Evolutionary conservation across 176 grass and related monocot species (phyloP), one percentile per base, ranked within the genome.

Genomic region (Triticum monococcum): DNA sequence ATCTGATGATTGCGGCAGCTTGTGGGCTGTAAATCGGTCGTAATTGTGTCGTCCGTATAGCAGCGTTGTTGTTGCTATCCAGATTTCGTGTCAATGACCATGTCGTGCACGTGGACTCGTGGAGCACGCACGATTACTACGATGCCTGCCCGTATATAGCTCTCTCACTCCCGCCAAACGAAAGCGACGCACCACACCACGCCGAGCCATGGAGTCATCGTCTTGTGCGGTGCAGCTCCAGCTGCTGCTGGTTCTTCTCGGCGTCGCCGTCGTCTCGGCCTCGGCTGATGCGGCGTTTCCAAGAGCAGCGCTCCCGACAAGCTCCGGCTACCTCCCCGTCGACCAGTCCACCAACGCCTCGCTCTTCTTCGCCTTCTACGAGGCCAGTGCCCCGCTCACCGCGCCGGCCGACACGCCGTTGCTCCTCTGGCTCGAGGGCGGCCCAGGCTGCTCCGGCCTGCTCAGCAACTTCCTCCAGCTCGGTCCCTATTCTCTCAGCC

Each of bases 301-400:
- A 6, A 2, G 1, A 5, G 74, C 37, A 54, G 92, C 89, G 2
- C 35, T 36, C 4, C 87, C 92, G 12, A 85, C 83, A 37, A 94
- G 46, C 68, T 87, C 92, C 2, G 92, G 92, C 41, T 94, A 94
- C 81, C 87, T 94, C 32, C 87, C 92, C 26, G 59, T 88, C 24
- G 25, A 75, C 43, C 4, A 57, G 0, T 8, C 22, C 30, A n/a
- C 64, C 7, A 73, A 84, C 12, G 67, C 83, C 3, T 81, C 90
- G 4, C 90, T 95, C 72, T 90, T 88, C 81, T 92, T 90, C 77
- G 90, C 78, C 9, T 92, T 88, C 82, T 90, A 95, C 89, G 93
- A 95, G 73, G 93, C 88, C 54, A 65, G 79, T 36, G 14, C 66
- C 4, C 82, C 79, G 17, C 17, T 88, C 5, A 40, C 79, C 26